Evolutionary conservation across 1,284 basidiomycete genomes (phyloP).

Genomic region (Grifola frondosa): DNA sequence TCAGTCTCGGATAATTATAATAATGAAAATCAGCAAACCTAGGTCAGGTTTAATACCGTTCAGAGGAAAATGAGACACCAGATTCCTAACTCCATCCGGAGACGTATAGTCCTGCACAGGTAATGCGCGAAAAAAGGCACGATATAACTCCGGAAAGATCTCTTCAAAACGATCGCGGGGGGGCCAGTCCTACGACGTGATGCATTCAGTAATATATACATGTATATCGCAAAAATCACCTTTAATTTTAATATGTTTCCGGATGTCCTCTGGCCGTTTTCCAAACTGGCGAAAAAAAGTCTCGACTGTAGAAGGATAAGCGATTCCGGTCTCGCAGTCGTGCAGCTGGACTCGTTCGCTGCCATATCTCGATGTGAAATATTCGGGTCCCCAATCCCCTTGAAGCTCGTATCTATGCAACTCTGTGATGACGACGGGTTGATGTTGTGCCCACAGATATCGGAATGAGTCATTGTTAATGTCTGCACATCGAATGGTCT

Average conservation of each 20-base stretch:
- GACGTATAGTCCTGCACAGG: slow-evolving; percentile 83
- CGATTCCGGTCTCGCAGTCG: not conserved
- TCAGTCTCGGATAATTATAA: slow-evolving; percentile 32
- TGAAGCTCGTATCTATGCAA: not conserved
- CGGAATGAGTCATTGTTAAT: not conserved
- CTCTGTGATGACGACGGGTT: slow-evolving; percentile 1
- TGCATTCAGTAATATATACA: not conserved
- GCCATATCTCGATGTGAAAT: not conserved
- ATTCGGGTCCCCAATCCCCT: not conserved
- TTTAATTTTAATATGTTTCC: not conserved
- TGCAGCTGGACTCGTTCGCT: not conserved
- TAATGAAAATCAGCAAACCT: slow-evolving; percentile 49
- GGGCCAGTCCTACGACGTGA: slow-evolving; percentile 5
- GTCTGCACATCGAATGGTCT: too few species aligned
- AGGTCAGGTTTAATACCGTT: slow-evolving; percentile 81
- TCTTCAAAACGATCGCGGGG: slow-evolving; percentile 61
- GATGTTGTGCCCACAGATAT: not conserved
- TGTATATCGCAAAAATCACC: not conserved
- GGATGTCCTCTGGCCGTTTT: slow-evolving; percentile 1
- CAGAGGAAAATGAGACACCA: slow-evolving; percentile 78
- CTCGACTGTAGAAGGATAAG: not conserved
- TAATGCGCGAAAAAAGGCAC: slow-evolving; percentile 77
- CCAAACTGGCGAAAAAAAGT: slow-evolving; percentile 3
- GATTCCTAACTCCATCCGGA: slow-evolving; percentile 78
- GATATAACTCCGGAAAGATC: slow-evolving; percentile 73